Conservation (phyloP, 108 stramenopile genomes). For the Mediolabrus comicus region DNA sequence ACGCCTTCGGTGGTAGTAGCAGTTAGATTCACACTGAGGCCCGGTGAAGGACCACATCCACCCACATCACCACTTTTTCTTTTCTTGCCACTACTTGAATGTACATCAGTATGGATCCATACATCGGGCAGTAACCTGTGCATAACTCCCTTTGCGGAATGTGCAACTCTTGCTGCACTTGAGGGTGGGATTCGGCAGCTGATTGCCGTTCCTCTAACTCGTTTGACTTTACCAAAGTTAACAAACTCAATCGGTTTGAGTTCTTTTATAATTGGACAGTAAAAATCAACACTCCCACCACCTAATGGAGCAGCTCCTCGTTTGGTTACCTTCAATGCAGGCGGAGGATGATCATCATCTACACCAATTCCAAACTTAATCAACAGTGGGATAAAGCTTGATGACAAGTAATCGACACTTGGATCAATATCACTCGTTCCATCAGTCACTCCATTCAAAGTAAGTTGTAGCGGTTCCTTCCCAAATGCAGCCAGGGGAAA, state of each 20-base stretch:
- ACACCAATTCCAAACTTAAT: constrained; percentile 88
- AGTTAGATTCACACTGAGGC: constrained; percentile 77
- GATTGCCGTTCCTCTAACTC: constrained; percentile 93
- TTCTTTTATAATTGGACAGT: constrained; percentile 88
- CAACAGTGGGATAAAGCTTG: constrained; percentile 81
- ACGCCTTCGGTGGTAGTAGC: constrained; percentile 91
- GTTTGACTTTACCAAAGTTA: constrained; percentile 93
- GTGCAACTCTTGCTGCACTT: constrained; percentile 91
- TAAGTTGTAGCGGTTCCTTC: constrained; percentile 82
- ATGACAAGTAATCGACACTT: constrained; percentile 81
- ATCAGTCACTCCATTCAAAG: constrained; percentile 81
- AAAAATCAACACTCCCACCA: constrained; percentile 82
- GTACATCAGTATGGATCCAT: constrained; percentile 94
- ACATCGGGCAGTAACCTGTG: constrained; percentile 91
- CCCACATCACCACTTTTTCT: constrained; percentile 46
- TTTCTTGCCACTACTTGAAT: constrained; percentile 46
- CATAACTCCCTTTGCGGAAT: constrained; percentile 90
- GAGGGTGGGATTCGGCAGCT: constrained; percentile 91
- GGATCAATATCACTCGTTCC: constrained; percentile 73
- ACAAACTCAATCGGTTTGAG: constrained; percentile 77
- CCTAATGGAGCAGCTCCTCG: constrained; percentile 86
- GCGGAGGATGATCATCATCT: constrained; percentile 49
- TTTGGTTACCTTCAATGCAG: constrained; percentile 51
- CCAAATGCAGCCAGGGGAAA: constrained; percentile 94
- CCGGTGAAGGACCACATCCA: constrained; percentile 82